These are phyloP conservation scores for Penicillium argentinense DNA, from an alignment of 495 filamentous ascomycete genomes.

Conservation along the genomic window DNA sequence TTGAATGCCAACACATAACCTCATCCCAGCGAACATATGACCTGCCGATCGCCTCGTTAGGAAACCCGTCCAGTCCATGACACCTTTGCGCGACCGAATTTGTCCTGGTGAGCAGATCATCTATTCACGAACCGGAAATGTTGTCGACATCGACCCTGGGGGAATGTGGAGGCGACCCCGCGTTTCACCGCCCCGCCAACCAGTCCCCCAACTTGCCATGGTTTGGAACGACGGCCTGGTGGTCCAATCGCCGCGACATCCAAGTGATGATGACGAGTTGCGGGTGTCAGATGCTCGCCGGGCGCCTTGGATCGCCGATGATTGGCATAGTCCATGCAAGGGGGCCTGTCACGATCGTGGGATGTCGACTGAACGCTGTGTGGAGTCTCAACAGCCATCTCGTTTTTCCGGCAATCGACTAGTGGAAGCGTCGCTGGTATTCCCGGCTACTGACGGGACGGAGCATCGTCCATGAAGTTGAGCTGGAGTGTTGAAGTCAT, in stretches of 20 bases:
- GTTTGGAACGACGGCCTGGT: no score
- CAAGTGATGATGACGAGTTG: neutral
- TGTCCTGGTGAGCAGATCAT: no score
- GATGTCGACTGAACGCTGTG: no score
- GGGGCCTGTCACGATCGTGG: neutral
- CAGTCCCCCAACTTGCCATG: no score
- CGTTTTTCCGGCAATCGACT: no score
- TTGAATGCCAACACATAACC: neutral
- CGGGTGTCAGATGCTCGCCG: neutral
- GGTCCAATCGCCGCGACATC: no score
- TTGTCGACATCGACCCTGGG: neutral
- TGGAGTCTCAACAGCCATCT: no score
- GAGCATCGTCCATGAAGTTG: neutral
- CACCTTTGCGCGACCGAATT: no score
- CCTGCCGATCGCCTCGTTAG: neutral
- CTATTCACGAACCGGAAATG: neutral
- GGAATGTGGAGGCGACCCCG: slow-evolving; percentile 1
- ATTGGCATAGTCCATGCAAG: neutral
- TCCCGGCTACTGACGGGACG: neutral
- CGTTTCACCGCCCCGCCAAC: no score
- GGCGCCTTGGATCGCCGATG: neutral
- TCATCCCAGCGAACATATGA: neutral
- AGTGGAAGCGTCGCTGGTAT: no score
- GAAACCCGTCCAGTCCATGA: no score
- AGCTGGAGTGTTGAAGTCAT: neutral